Evolutionary conservation across 2,329 filamentous ascomycete genomes (phyloP).

Genomic region (Exophiala mesophila): DNA sequence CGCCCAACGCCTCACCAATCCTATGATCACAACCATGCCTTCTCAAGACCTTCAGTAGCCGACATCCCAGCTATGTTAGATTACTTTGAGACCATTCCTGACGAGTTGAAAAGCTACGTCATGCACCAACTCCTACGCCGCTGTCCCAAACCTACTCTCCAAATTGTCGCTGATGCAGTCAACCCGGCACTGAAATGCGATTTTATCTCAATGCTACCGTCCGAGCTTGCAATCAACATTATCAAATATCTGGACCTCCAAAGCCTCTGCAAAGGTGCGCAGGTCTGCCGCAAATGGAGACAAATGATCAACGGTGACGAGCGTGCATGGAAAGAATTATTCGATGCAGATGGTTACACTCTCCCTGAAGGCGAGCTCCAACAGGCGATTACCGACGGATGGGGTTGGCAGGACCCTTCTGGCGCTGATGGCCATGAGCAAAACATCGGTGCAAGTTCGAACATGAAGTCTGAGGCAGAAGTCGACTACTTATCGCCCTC

Average conservation of each 20-base stretch:
- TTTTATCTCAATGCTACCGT: constrained; percentile 75
- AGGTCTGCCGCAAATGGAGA: constrained; percentile 92
- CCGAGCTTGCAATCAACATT: constrained; percentile 82
- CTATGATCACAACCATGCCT: constrained; percentile 3
- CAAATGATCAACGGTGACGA: constrained; percentile 88
- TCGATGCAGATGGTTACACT: constrained; percentile 76
- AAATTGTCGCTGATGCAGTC: constrained; percentile 83
- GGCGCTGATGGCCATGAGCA: constrained; percentile 70
- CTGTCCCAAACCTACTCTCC: constrained; percentile 80
- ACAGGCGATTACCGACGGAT: constrained; percentile 81
- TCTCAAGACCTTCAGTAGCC: constrained; percentile 49
- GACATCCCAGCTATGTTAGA: constrained; percentile 84
- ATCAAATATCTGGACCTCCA: constrained; percentile 78
- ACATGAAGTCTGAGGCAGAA: constrained; percentile 37
- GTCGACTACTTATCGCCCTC: constrained; percentile 17
- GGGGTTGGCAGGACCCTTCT: constrained; percentile 92
- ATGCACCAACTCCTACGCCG: constrained; percentile 93
- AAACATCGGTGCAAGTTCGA: constrained; percentile 61
- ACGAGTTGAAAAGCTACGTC: constrained; percentile 88
- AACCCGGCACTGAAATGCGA: constrained; percentile 94
- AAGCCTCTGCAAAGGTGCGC: constrained; percentile 83
- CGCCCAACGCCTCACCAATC: background rate
- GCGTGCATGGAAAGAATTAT: constrained; percentile 88
- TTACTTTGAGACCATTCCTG: constrained; percentile 83
- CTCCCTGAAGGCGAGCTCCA: constrained; percentile 78